Percentiles rank a stretch among this genome's conserved stretches.
Conservation (phyloP, 2,329 filamentous ascomycete genomes). For the Nigrospora oryzae region DNA sequence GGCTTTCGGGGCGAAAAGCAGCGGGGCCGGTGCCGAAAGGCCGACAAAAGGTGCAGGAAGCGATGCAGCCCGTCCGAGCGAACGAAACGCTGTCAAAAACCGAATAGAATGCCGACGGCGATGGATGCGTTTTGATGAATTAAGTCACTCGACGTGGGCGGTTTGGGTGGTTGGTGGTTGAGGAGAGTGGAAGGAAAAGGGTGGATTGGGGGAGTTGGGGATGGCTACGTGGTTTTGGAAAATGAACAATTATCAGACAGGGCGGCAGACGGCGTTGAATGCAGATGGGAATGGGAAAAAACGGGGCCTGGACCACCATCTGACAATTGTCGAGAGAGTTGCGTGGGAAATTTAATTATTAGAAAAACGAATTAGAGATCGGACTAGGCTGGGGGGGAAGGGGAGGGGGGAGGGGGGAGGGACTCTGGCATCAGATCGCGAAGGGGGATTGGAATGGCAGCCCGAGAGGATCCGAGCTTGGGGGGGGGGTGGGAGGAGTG, state of each 20-base stretch:
- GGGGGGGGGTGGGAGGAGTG: slow-evolving; percentile 12
- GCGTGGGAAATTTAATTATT: slow-evolving; percentile 29
- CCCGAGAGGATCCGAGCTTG: slow-evolving; percentile 21
- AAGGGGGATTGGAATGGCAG: slow-evolving; percentile 6
- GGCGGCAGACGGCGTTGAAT: slow-evolving; percentile 18
- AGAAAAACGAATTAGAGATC: slow-evolving; percentile 26
- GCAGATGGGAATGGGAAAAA: slow-evolving; percentile 25
- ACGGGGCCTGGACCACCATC: slow-evolving; percentile 29
- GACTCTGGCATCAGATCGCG: slow-evolving; percentile 14
- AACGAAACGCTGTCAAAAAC: slow-evolving; percentile 15
- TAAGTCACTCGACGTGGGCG: slow-evolving; percentile 20
- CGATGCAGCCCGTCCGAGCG: slow-evolving; percentile 14
- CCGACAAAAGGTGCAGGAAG: slow-evolving; percentile 8
- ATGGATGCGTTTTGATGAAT: slow-evolving; percentile 27
- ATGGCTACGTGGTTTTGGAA: slow-evolving; percentile 42
- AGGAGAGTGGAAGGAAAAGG: slow-evolving; percentile 15
- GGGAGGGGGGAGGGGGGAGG: slow-evolving; percentile 4
- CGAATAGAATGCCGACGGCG: slow-evolving; percentile 19
- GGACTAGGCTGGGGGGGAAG: slow-evolving; percentile 19
- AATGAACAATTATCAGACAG: slow-evolving; percentile 35
- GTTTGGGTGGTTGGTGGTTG: slow-evolving; percentile 18
- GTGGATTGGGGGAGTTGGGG: slow-evolving; percentile 33
- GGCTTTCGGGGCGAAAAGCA: no score
- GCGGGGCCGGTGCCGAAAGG: slow-evolving; percentile 1
- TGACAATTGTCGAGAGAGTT: slow-evolving; percentile 24